These are phyloP conservation scores for Xanthoconium purpureum DNA, from an alignment of 768 basidiomycete genomes.

Conservation along the genomic window DNA sequence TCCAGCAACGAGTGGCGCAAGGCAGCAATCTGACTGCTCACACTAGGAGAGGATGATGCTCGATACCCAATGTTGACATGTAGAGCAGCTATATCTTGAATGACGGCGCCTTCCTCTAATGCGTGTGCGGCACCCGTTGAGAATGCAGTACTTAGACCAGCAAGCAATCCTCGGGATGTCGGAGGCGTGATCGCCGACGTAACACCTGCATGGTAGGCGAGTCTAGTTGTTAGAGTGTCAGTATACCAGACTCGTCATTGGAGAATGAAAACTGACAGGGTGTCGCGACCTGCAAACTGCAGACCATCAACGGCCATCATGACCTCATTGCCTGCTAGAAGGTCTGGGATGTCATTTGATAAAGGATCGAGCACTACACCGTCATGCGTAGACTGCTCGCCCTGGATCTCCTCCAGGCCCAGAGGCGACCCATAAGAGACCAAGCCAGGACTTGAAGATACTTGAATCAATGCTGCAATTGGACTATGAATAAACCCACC, in stretches of 20 bases:
- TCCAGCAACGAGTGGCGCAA: conserved; percentile 62
- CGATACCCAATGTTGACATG: conserved; percentile 58
- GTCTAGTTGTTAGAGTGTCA: conserved; percentile 37
- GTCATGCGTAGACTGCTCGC: conserved; percentile 54
- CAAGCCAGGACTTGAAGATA: conserved; percentile 42
- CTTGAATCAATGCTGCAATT: background rate
- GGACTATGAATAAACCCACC: conserved; percentile 32
- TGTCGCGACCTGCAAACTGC: conserved; percentile 58
- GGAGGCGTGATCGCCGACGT: conserved; percentile 61
- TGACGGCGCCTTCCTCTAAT: conserved; percentile 54
- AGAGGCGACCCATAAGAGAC: conserved; percentile 42
- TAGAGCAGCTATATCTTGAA: conserved; percentile 58
- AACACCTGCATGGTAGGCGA: conserved; percentile 65
- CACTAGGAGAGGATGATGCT: conserved; percentile 40
- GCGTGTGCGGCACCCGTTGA: conserved; percentile 53
- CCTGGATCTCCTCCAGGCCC: conserved; percentile 55
- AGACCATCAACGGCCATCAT: conserved; percentile 71
- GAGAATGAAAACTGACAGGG: conserved; percentile 40
- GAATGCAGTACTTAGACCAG: conserved; percentile 59
- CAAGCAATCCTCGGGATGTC: conserved; percentile 45
- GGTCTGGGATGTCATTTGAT: conserved; percentile 30
- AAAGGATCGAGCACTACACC: conserved; percentile 50
- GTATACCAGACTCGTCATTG: background rate
- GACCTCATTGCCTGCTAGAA: conserved; percentile 38
- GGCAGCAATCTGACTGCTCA: conserved; percentile 80